Evolutionary conservation across 2,329 filamentous ascomycete species (phyloP).

Genomic region (Niveomyces coronatus): DNA sequence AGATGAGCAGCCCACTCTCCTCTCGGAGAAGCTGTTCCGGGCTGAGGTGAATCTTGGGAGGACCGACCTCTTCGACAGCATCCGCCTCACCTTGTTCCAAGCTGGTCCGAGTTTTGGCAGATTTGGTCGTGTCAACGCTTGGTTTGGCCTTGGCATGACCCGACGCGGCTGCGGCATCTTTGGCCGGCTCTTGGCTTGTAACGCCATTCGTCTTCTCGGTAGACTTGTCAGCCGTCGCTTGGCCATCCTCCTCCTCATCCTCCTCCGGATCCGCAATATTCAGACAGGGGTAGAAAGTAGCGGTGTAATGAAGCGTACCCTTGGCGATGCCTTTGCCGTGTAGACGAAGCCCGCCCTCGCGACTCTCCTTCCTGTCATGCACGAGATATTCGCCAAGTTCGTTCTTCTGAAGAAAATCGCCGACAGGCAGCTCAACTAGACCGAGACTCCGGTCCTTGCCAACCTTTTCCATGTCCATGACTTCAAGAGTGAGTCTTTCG

Average conservation of each 20-base stretch:
- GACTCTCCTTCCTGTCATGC: constrained; percentile 62
- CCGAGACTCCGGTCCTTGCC: constrained; percentile 86
- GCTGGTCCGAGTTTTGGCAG: constrained; percentile 20
- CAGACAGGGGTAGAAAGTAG: constrained; percentile 81
- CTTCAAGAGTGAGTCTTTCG: constrained; percentile 79
- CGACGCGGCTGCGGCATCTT: constrained; percentile 16
- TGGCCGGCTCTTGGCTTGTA: constrained; percentile 16
- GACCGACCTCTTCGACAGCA: constrained; percentile 34
- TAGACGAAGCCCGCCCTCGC: constrained; percentile 59
- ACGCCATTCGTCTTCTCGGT: constrained; percentile 4
- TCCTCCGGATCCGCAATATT: constrained; percentile 85
- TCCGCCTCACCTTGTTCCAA: constrained; percentile 23
- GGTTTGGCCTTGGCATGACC: constrained; percentile 35
- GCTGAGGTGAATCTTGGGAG: constrained; percentile 68
- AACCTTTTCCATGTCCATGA: constrained; percentile 93
- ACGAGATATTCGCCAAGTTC: constrained; percentile 73
- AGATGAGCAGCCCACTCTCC: constrained; percentile 86
- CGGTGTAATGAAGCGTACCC: constrained; percentile 71
- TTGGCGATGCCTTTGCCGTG: constrained; percentile 65
- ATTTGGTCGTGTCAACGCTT: constrained; percentile 18
- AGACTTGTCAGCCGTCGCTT: constrained; percentile 21
- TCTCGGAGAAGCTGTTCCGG: constrained; percentile 74
- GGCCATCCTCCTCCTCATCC: constrained; percentile 49
- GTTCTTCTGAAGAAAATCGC: constrained; percentile 69
- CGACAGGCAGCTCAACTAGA: constrained; percentile 62